Conservation (phyloP, 805 yeast species). For the Blastobotrys peoriensis region DNA sequence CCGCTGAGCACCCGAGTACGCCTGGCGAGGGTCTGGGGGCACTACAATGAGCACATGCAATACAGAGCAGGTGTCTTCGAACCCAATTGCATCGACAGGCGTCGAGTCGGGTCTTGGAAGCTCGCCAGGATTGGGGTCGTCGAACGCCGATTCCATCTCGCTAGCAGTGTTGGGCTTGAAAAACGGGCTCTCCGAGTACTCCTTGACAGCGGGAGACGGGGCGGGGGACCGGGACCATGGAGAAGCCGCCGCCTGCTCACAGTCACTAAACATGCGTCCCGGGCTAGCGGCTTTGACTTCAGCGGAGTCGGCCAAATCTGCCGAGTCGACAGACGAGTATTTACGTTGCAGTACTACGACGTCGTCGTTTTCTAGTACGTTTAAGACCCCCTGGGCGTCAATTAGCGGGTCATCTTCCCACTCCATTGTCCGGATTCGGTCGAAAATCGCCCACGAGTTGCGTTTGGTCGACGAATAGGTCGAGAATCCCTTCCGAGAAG, state of each 20-base stretch:
- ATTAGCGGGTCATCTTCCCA: conserved; percentile 28
- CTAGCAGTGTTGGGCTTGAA: conserved; percentile 15
- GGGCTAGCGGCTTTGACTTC: background rate
- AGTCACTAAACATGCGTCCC: conserved; percentile 19
- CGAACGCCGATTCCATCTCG: conserved; percentile 22
- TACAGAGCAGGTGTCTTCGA: conserved; percentile 27
- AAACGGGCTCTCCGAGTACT: conserved; percentile 25
- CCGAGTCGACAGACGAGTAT: conserved; percentile 9
- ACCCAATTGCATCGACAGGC: conserved; percentile 28
- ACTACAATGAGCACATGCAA: conserved; percentile 27
- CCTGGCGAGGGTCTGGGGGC: conserved; percentile 16
- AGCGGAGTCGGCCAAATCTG: background rate
- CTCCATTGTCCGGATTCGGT: conserved; percentile 21
- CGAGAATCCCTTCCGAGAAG: conserved; percentile 1
- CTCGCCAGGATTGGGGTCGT: conserved; percentile 15
- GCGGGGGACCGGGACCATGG: conserved; percentile 31
- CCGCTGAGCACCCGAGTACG: conserved; percentile 3
- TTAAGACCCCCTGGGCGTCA: conserved; percentile 25
- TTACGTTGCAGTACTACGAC: conserved; percentile 26
- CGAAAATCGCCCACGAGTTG: conserved; percentile 12
- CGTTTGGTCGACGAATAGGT: conserved; percentile 1
- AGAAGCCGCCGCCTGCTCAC: conserved; percentile 25
- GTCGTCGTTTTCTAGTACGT: conserved; percentile 23
- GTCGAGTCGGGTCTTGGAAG: conserved; percentile 4
- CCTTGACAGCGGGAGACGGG: conserved; percentile 28